Percentiles rank a stretch among this genome's conserved stretches.
Conservation (phyloP, 495 filamentous ascomycete genomes). For the Schizothecium vesticola region DNA sequence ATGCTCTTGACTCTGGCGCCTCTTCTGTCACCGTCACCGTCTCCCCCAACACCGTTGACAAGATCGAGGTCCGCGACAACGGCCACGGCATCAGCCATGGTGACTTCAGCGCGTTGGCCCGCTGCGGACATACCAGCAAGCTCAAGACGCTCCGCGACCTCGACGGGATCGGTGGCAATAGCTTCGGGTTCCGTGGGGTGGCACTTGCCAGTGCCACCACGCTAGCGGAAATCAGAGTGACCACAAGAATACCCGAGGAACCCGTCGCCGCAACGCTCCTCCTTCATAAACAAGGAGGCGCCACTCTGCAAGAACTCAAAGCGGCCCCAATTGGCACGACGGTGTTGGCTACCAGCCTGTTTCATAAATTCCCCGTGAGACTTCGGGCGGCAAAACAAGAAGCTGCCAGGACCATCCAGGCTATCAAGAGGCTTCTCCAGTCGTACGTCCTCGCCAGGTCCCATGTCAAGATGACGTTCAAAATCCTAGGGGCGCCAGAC, state of each 20-base stretch:
- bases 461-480: slow-evolving; percentile 58
- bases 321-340: slow-evolving; percentile 77
- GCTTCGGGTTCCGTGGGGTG: slow-evolving; percentile 82
- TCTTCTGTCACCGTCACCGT: slow-evolving; percentile 68
- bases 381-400: slow-evolving; percentile 59
- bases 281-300: slow-evolving; percentile 36
- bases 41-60: slow-evolving; percentile 68
- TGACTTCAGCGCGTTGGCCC: slow-evolving; percentile 65
- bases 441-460: slow-evolving; percentile 72
- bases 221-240: slow-evolving; percentile 59
- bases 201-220: slow-evolving; percentile 75
- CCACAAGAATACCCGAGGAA: slow-evolving; percentile 67
- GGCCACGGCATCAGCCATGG: slow-evolving; percentile 70
- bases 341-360: slow-evolving; percentile 61
- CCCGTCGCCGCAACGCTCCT: slow-evolving; percentile 48
- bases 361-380: slow-evolving; percentile 69
- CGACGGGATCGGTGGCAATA: slow-evolving; percentile 55
- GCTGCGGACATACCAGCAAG: slow-evolving; percentile 79
- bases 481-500: slow-evolving; percentile 58
- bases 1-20: slow-evolving; percentile 79
- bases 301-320: slow-evolving; percentile 35
- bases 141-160: slow-evolving; percentile 69
- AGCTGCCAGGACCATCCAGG: slow-evolving; percentile 53
- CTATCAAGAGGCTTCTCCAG: slow-evolving; percentile 64
- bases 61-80: slow-evolving; percentile 88